A percentile compares a stretch with the other conserved stretches of the same genome.
phyloP scores from a whole-genome alignment of 768 basidiomycete species.

The Lentinus brumalis region DNA sequence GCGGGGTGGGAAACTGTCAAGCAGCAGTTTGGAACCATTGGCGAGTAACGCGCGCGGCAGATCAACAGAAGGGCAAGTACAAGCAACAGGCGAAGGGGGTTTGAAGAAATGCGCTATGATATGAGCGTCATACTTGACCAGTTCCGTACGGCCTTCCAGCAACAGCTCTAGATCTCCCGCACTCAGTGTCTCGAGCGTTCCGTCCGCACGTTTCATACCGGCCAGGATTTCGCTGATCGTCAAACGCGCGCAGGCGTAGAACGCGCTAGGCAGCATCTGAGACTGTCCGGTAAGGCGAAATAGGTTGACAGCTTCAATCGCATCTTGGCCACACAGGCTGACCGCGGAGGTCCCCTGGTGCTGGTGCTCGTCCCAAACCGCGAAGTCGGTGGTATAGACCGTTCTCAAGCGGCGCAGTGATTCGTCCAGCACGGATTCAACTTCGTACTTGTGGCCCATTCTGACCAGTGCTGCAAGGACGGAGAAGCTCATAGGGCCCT shows the following conservation, averaged over 20 bases:
- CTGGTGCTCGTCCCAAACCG: not conserved
- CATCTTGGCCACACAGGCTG: not conserved
- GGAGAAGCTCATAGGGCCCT: not conserved
- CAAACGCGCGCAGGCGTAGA: not conserved
- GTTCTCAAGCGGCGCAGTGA: not conserved
- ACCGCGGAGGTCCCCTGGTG: not conserved
- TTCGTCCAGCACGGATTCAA: not conserved
- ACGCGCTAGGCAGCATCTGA: slow-evolving; percentile 2
- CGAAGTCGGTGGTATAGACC: not conserved
- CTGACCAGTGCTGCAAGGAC: slow-evolving; percentile 2
- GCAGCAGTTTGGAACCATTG: too few species aligned
- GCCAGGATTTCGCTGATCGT: not conserved
- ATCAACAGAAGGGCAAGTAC: too few species aligned
- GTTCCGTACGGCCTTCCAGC: too few species aligned
- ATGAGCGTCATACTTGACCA: too few species aligned
- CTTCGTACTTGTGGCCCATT: slow-evolving; percentile 16
- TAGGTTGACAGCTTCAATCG: slow-evolving; percentile 2
- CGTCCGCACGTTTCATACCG: not conserved
- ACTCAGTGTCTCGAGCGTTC: not conserved
- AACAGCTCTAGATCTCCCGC: not conserved
- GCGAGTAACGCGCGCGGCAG: too few species aligned
- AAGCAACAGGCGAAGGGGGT: too few species aligned
- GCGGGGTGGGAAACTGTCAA: too few species aligned
- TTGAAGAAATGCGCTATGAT: too few species aligned
- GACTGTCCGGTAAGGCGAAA: not conserved